Evolutionary conservation across 306 rosid genomes (phyloP).

Genomic region (Potentilla sterilis): DNA sequence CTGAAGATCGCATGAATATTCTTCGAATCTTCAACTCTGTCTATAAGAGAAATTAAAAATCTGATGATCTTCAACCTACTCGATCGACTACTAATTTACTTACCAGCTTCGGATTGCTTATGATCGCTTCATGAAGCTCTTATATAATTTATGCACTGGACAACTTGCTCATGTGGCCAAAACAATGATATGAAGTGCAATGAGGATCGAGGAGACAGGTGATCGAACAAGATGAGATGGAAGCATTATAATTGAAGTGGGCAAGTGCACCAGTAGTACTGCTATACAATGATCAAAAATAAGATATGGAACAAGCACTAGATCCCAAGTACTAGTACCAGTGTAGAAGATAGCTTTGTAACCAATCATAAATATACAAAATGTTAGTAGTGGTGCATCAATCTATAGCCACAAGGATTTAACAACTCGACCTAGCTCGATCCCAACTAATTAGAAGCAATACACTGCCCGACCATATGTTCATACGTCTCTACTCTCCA

Average conservation of each 20-base stretch:
- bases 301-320: constrained; percentile 19
- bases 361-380: constrained; percentile 18
- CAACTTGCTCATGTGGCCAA: neutral
- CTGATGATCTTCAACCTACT: neutral
- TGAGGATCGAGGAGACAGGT: neutral
- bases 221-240: neutral
- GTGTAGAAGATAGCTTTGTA: constrained; percentile 20
- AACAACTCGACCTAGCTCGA: neutral
- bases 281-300: constrained; percentile 11
- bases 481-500: neutral
- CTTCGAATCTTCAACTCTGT: neutral
- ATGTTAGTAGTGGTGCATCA: neutral
- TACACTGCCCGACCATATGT: neutral
- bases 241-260: constrained; percentile 25
- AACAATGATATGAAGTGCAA: neutral
- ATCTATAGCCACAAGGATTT: neutral
- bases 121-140: neutral
- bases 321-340: constrained; percentile 10
- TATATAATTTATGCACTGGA: neutral
- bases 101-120: neutral
- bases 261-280: neutral
- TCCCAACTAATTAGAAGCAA: neutral
- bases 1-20: neutral
- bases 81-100: neutral
- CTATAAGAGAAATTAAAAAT: neutral